Evolutionary conservation across 2,329 filamentous ascomycete species (phyloP).

Genomic region (Calonectria hongkongensis): DNA sequence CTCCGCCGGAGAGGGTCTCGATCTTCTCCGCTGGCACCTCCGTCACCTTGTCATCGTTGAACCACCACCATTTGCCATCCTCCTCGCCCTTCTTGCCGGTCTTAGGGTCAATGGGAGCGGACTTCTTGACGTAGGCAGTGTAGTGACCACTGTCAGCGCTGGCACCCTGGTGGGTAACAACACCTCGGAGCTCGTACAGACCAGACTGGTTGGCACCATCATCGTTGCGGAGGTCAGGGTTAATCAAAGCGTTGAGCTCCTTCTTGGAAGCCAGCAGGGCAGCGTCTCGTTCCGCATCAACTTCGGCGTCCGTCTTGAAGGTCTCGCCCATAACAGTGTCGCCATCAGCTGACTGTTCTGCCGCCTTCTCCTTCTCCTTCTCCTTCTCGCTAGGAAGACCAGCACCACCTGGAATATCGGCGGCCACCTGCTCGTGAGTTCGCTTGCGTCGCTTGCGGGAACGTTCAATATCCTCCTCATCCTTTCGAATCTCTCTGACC

Average conservation of each 20-base stretch:
- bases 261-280: constrained; percentile 88
- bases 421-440: constrained; percentile 68
- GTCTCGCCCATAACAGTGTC: constrained; percentile 85
- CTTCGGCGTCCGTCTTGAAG: constrained; percentile 95
- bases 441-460: constrained; percentile 93
- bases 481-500: constrained; percentile 95
- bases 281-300: constrained; percentile 88
- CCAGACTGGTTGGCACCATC: constrained; percentile 93
- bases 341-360: constrained; percentile 70
- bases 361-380: constrained; percentile 70
- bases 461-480: constrained; percentile 94
- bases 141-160: constrained; percentile 99
- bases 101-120: constrained; percentile 80
- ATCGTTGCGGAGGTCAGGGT: constrained; percentile 83
- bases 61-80: constrained; percentile 99
- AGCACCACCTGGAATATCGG: constrained; percentile 67
- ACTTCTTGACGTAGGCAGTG: constrained; percentile 98
- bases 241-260: constrained; percentile 87
- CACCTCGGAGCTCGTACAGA: constrained; percentile 93
- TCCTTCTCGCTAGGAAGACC: constrained; percentile 71
- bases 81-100: constrained; percentile 87
- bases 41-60: constrained; percentile 97
- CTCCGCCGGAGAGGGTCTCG: constrained; percentile 90
- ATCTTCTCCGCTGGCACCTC: constrained; percentile 96
- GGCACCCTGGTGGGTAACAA: constrained; percentile 97